These are phyloP conservation scores for Daldinia sp. DNA, from an alignment of 2,329 filamentous ascomycete genomes.

Conservation along the genomic window DNA sequence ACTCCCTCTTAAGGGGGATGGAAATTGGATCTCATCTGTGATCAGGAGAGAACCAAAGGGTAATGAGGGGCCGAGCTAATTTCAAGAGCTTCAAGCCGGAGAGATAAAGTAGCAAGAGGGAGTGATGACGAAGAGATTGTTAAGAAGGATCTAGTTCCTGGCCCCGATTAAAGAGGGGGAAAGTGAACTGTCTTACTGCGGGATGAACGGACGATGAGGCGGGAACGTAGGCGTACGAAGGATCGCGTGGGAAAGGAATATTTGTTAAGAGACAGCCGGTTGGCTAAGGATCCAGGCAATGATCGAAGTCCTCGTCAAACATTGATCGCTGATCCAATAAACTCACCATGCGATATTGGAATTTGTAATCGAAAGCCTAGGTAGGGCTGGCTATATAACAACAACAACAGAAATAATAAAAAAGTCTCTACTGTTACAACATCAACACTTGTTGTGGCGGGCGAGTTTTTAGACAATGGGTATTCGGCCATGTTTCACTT, in stretches of 20 bases:
- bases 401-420: too few species aligned
- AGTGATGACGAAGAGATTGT: constrained; percentile 19
- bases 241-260: constrained; percentile 30
- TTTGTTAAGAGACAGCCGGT: constrained; percentile 16
- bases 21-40: constrained; percentile 33
- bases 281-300: constrained; percentile 14
- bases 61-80: background rate
- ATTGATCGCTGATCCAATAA: constrained; percentile 9
- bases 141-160: constrained; percentile 23
- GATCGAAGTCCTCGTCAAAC: constrained; percentile 29
- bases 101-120: constrained; percentile 14
- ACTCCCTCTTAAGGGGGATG: constrained; percentile 22
- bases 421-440: too few species aligned
- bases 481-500: constrained; percentile 34
- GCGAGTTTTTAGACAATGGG: constrained; percentile 29
- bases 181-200: constrained; percentile 3
- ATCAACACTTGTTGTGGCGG: constrained; percentile 13
- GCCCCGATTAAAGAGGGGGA: constrained; percentile 20
- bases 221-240: constrained; percentile 29
- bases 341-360: constrained; percentile 22
- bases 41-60: background rate
- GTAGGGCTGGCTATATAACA: too few species aligned
- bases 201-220: constrained; percentile 17
- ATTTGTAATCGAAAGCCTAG: background rate
- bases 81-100: background rate